Percentiles rank a stretch among this genome's conserved stretches.
phyloP scores from a whole-genome alignment of 2,329 filamentous ascomycete species.

The Colletotrichum shisoi region DNA sequence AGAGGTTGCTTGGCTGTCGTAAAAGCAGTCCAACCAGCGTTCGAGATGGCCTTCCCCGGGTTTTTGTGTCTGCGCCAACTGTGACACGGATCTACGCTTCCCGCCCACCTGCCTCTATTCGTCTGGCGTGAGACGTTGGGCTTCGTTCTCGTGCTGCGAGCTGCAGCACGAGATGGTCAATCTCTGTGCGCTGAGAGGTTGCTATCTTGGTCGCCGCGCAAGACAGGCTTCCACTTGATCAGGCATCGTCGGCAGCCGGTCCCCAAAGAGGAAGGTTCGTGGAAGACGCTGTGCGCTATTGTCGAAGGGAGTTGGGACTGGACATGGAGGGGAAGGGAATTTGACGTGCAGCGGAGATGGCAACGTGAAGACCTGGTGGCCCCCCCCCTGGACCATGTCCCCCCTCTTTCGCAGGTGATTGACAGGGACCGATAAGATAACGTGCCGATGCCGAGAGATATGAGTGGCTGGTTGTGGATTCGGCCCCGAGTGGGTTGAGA shows the following conservation, averaged over 20 bases:
- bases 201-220: neutral
- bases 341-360: conserved; percentile 36
- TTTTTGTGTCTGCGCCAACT: neutral
- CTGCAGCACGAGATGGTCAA: conserved; percentile 13
- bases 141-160: conserved; percentile 5
- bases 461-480: conserved; percentile 32
- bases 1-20: conserved; percentile 21
- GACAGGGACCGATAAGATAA: conserved; percentile 39
- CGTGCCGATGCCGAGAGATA: conserved; percentile 31
- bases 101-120: conserved; percentile 29
- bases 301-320: conserved; percentile 10
- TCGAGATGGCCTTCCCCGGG: conserved; percentile 9
- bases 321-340: conserved; percentile 15
- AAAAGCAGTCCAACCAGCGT: conserved; percentile 17
- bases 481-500: conserved; percentile 4
- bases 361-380: conserved; percentile 7
- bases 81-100: conserved; percentile 12
- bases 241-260: conserved; percentile 32
- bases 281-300: conserved; percentile 14
- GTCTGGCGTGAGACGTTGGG: conserved; percentile 30
- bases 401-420: conserved; percentile 24
- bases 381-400: neutral
- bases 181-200: conserved; percentile 5
- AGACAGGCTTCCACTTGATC: conserved; percentile 4
- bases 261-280: conserved; percentile 38